phyloP scores from a whole-genome alignment of 2,329 filamentous ascomycete genomes.

The Beauveria rudraprayagi region DNA sequence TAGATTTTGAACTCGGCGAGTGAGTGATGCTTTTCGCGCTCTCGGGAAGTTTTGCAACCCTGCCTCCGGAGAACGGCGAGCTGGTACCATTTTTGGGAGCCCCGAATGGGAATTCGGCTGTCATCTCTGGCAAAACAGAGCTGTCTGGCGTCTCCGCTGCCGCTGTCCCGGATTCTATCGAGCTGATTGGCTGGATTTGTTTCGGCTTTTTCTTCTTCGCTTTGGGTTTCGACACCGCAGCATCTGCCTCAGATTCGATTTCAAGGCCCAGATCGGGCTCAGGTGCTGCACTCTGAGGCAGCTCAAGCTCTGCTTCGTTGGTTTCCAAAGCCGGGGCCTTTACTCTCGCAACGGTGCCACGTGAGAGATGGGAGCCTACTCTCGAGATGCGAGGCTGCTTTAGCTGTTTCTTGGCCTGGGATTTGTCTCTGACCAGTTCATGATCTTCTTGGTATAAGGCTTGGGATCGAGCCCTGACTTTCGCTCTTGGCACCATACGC shows the following conservation, averaged over 20 bases:
- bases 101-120: neutral
- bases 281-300: neutral
- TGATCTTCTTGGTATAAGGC: slow-evolving; percentile 24
- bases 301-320: slow-evolving; percentile 14
- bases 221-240: neutral
- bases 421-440: neutral
- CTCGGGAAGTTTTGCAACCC: neutral
- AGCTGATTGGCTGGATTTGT: neutral
- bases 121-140: neutral
- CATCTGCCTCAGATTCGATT: slow-evolving; percentile 5
- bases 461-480: slow-evolving; percentile 36
- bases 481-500: slow-evolving; percentile 46
- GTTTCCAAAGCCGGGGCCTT: slow-evolving; percentile 39
- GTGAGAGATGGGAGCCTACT: slow-evolving; percentile 37
- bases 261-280: neutral
- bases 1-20: slow-evolving; percentile 14
- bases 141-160: neutral
- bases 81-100: neutral
- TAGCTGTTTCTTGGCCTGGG: slow-evolving; percentile 23
- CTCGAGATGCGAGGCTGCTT: slow-evolving; percentile 30
- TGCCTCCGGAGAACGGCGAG: neutral
- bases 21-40: slow-evolving; percentile 10
- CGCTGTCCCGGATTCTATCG: neutral
- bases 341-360: slow-evolving; percentile 46
- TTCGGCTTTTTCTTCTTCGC: slow-evolving; percentile 14